Percentiles rank a stretch among this genome's conserved stretches.
Conservation (phyloP, 1,284 basidiomycete genomes). For the Athelia sp. region DNA sequence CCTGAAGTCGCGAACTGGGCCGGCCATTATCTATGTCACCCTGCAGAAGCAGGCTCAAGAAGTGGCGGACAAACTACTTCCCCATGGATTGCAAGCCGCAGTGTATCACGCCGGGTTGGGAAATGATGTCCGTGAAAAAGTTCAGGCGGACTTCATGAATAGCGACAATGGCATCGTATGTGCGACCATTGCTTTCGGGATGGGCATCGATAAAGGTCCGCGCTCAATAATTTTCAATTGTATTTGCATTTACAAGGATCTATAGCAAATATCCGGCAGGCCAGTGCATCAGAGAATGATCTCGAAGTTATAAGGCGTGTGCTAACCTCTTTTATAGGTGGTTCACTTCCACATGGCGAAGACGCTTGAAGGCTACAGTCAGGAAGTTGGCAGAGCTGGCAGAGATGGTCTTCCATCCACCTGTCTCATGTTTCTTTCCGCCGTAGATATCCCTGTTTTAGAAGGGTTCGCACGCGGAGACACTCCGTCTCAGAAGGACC, state of each 20-base stretch:
- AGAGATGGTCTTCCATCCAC: slow-evolving; percentile 60
- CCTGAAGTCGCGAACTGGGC: slow-evolving; percentile 42
- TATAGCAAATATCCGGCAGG: slow-evolving; percentile 27
- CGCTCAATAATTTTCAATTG: neutral
- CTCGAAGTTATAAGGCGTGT: neutral
- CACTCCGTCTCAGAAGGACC: slow-evolving; percentile 33
- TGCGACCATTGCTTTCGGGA: slow-evolving; percentile 69
- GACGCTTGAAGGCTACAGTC: slow-evolving; percentile 63
- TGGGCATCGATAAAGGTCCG: slow-evolving; percentile 65
- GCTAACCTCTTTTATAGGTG: slow-evolving; percentile 34
- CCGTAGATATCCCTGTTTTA: slow-evolving; percentile 34
- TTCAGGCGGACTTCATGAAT: slow-evolving; percentile 62
- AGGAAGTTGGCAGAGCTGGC: slow-evolving; percentile 76
- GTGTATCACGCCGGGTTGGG: slow-evolving; percentile 72
- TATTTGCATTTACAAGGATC: slow-evolving; percentile 2
- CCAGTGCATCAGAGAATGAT: slow-evolving; percentile 8
- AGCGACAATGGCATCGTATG: slow-evolving; percentile 62
- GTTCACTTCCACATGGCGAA: slow-evolving; percentile 67
- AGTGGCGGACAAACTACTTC: slow-evolving; percentile 45
- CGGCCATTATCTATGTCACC: slow-evolving; percentile 66
- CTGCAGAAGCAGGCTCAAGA: slow-evolving; percentile 62
- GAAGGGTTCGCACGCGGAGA: slow-evolving; percentile 44
- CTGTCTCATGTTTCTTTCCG: slow-evolving; percentile 51
- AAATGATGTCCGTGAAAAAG: slow-evolving; percentile 46
- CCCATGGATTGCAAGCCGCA: slow-evolving; percentile 42